Base-by-base conservation (phyloP, 106 monocot genomes). In the Narthecium ossifragum region DNA sequence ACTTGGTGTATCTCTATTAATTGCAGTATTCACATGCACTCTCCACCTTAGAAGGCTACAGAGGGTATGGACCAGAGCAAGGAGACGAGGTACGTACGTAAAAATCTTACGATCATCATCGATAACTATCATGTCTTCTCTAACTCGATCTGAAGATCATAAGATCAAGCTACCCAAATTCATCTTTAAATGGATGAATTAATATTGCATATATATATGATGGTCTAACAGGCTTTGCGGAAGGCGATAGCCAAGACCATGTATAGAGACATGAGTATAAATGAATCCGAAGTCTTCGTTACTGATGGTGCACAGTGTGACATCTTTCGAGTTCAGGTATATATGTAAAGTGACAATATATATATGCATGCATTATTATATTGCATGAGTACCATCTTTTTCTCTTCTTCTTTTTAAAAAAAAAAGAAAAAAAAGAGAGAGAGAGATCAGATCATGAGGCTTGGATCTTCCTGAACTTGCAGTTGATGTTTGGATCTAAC, bases 261-360 rank as follows among this genome's bases (percentile, higher is more conserved):
- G 5, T 94, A 94, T 63, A 53, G 21, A 33, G 72, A 59, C 54
- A 77, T 64, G 64, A 78, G 80, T 0, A 70, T 94, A 36, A 73
- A 75, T 28, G 60, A 65, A 14, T 47, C 61, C 3, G 93, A 94
- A 61, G 85, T 94, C 3, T 94, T 94, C 55, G 53, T 89, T 13
- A 83, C 89, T 26, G 93, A 89, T 59, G 93, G 89, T 10, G 85
- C 93, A 4, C 89, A 89, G 21, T 75, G 93, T 43, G 93, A 94
- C 50, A 89, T 89, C 28, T 70, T 86, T 0, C 79, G 93, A 0
- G 27, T 89, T 62, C 93, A 94, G 89, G 93, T 89, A 41, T 0
- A 24, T n/a, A n/a, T n/a, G n/a, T n/a, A n/a, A n/a, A n/a, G n/a
- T n/a, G n/a, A n/a, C n/a, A n/a, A n/a, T n/a, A n/a, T n/a, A n/a